Evolutionary conservation across 2,329 filamentous ascomycete genomes (phyloP), one percentile per base, ranked within the genome.

Genomic region (Cyphellophora europaea): DNA sequence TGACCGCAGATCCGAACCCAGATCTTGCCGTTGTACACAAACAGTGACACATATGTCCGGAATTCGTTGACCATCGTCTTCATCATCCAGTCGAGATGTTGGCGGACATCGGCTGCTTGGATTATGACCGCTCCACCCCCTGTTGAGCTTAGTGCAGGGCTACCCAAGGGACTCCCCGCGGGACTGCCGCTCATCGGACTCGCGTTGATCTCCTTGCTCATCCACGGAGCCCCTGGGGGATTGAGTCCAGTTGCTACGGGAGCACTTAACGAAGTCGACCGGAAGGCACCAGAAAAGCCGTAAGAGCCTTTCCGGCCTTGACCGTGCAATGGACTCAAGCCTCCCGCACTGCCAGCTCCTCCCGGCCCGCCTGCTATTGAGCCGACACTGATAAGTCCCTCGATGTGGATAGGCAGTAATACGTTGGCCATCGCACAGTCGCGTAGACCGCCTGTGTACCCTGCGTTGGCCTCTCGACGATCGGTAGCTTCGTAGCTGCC

Each of bases 1-100:
- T 94, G 87, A 11, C 74, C 84, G 53, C 82, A 87, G 31, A 93
- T 51, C 32, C 89, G 65, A 0, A 71, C 66, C 82, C 82, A 94
- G 54, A 79, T 72, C 35, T 67, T 66, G 0, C 69, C 71, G 0
- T 60, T 67, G 45, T 87, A 76, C 6, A 69, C 57, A 38, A 76
- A 75, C 3, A 82, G 52, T 1, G 78, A 67, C 33, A 91, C 59
- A 50, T 85, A 89, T 0, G 86, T 91, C 36, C 78, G 68, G 54
- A 77, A 73, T n/a, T 79, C 71, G 1, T 61, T 49, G 11, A 75
- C 57, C 41, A 84, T 51, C 3, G 51, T 64, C 29, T 59, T 54
- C 32, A 68, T 52, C 40, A 84, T 70, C 71, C 79, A 89, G 15
- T 71, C 57, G 11, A 67, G 62, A 1, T 72, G 64, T 6, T 54